Evolutionary conservation across 2,329 filamentous ascomycete genomes (phyloP), one percentile per base, ranked within the genome.

Genomic region (Grosmannia penicillata): DNA sequence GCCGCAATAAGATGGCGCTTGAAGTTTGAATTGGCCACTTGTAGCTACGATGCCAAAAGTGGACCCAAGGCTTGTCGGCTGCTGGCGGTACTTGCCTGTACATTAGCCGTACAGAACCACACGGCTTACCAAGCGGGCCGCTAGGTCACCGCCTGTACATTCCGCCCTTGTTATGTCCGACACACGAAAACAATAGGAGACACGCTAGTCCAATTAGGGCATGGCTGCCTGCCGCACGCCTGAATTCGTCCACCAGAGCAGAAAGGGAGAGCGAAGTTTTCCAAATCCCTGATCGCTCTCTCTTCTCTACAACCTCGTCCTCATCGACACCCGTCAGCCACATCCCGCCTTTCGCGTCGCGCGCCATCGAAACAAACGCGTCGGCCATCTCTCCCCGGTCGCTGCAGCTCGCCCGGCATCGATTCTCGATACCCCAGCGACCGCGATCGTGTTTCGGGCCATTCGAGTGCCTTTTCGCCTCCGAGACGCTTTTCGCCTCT

Each of bases 301-400:
- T 41, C 31, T 39, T 29, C n/a, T 30, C 31, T 36, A 24, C 37
- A 33, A 29, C 28, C 23, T 33, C 38, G 39, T 34, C 39, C 21
- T 53, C 61, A 53, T 57, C 59, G 55, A 57, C 58, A 58, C 60
- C 43, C 21, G 58, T 33, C 36, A 6, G 15, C 37, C 26, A n/a
- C 21, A n/a, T n/a, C n/a, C n/a, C 23, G 33, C 14, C 29, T 26
- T 14, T 28, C 33, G 40, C 40, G 40, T 36, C 37, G 36, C 19
- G 31, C 32, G 62, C 60, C 60, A 68, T 64, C 62, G 60, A 56
- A 58, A n/a, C n/a, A 61, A 62, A 62, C 70, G 68, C 64, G 65
- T 66, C 67, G 59, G 58, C 56, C 60, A 62, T 62, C 61, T 59
- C 57, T 57, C 29, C 29, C 11, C 39, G 32, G 22, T 31, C 25